Percentiles rank a stretch among this genome's conserved stretches.
Evolutionary conservation across 495 filamentous ascomycete genomes (phyloP).

Genomic region (Hyaloscypha bicolor): DNA sequence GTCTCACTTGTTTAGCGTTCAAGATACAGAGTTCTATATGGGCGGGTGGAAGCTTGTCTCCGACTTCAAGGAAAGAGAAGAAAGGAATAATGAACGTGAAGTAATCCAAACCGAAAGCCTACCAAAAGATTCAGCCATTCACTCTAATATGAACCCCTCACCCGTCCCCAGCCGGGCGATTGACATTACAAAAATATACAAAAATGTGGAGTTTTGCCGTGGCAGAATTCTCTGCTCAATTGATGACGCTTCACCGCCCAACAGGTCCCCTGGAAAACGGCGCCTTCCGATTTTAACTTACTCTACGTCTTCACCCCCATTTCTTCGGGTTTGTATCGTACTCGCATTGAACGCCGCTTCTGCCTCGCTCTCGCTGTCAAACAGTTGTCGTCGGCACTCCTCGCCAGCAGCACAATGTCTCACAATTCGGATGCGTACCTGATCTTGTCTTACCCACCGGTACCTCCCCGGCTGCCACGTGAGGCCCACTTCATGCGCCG

Average conservation of each 20-base stretch:
- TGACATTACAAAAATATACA: neutral
- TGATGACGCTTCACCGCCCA: conserved; percentile 1
- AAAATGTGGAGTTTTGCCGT: neutral
- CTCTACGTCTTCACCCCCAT: neutral
- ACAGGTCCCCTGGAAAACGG: neutral
- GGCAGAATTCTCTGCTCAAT: neutral
- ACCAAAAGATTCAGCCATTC: neutral
- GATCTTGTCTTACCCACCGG: conserved; percentile 2
- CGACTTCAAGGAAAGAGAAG: neutral
- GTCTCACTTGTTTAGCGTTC: neutral
- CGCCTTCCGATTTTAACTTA: conserved; percentile 1
- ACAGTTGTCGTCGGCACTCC: neutral
- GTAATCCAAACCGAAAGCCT: neutral
- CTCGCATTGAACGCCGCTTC: neutral
- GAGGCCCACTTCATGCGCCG: neutral
- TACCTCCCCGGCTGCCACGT: neutral
- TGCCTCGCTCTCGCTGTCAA: neutral
- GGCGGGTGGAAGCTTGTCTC: neutral
- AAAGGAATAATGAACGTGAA: neutral
- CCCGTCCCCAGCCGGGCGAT: neutral
- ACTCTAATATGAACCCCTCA: neutral
- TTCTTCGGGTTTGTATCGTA: neutral
- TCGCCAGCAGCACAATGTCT: conserved; percentile 1
- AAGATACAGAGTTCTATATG: neutral
- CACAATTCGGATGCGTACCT: neutral